Conservation (phyloP, 768 basidiomycete genomes). For the Russula emetica region DNA sequence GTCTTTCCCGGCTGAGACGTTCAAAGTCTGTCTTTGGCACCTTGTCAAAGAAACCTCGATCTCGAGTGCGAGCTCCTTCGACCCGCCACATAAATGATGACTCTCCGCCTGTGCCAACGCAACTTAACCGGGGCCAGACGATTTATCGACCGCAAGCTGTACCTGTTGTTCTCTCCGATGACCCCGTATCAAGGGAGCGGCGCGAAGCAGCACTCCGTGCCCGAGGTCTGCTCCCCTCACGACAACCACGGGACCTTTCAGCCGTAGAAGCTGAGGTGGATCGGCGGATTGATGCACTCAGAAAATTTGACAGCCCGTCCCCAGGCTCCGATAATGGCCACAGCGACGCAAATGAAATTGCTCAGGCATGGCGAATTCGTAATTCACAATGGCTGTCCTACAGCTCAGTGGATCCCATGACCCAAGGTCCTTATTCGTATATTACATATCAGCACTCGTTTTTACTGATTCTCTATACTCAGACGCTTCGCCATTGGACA, state of each 20-base stretch:
- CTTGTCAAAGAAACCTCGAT: slow-evolving; percentile 13
- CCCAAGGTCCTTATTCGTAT: slow-evolving; percentile 8
- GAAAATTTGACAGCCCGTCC: not conserved
- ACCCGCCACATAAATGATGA: not conserved
- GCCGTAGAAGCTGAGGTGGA: slow-evolving; percentile 25
- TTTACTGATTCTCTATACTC: not conserved
- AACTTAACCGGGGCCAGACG: not conserved
- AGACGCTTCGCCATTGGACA: not conserved
- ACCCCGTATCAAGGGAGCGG: slow-evolving; percentile 17
- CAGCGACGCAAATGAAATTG: slow-evolving; percentile 24
- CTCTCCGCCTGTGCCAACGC: not conserved
- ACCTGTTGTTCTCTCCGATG: slow-evolving; percentile 13
- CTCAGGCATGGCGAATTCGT: slow-evolving; percentile 12
- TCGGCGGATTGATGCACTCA: slow-evolving; percentile 11
- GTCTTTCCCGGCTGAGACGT: not conserved
- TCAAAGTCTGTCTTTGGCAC: slow-evolving; percentile 11
- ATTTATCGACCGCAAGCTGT: slow-evolving; percentile 5
- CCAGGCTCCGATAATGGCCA: not conserved
- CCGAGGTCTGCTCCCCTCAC: slow-evolving; percentile 22
- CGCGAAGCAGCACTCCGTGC: slow-evolving; percentile 25
- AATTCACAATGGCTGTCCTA: slow-evolving; percentile 5
- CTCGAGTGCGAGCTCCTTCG: slow-evolving; percentile 4
- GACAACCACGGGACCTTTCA: slow-evolving; percentile 7
- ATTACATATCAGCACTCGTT: not conserved
- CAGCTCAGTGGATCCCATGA: not conserved